A percentile compares a stretch with the other conserved stretches of the same genome.
phyloP scores from a whole-genome alignment of 805 yeast species.

The Ogataea pignaliae region DNA sequence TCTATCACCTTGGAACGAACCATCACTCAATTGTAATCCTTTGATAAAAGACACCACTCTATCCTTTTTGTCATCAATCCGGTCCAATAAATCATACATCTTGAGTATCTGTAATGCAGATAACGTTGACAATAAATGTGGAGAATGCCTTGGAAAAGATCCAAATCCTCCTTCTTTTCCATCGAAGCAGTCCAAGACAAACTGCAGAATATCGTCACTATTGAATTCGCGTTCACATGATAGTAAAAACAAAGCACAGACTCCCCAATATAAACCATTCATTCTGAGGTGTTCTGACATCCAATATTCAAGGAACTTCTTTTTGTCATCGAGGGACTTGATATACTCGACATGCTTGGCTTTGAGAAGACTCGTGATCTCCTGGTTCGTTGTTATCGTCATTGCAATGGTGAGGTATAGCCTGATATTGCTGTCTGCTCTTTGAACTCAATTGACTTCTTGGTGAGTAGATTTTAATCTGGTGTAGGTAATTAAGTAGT shows the following conservation, averaged over 20 bases:
- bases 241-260: conserved; percentile 66
- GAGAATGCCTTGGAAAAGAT: conserved; percentile 84
- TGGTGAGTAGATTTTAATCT: background rate
- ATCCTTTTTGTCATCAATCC: conserved; percentile 21
- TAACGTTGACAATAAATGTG: conserved; percentile 78
- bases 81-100: conserved; percentile 57
- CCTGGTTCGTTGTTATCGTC: too few species aligned
- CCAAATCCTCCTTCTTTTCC: conserved; percentile 73
- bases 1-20: conserved; percentile 84
- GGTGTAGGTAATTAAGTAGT: background rate
- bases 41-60: conserved; percentile 35
- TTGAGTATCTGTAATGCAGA: conserved; percentile 81
- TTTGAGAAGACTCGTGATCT: conserved; percentile 9
- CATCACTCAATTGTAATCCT: conserved; percentile 50
- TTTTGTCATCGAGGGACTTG: conserved; percentile 46
- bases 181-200: conserved; percentile 64
- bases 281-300: conserved; percentile 82
- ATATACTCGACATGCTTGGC: conserved; percentile 61
- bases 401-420: too few species aligned
- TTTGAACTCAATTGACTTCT: background rate
- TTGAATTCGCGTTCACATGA: conserved; percentile 53
- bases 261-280: conserved; percentile 95
- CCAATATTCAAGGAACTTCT: conserved; percentile 75
- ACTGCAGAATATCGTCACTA: conserved; percentile 59
- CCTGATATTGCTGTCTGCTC: too few species aligned